Percentiles rank a stretch among this genome's conserved stretches.
These are phyloP conservation scores for Trichothecium roseum DNA, from an alignment of 2,329 filamentous ascomycete species.

Conservation along the genomic window DNA sequence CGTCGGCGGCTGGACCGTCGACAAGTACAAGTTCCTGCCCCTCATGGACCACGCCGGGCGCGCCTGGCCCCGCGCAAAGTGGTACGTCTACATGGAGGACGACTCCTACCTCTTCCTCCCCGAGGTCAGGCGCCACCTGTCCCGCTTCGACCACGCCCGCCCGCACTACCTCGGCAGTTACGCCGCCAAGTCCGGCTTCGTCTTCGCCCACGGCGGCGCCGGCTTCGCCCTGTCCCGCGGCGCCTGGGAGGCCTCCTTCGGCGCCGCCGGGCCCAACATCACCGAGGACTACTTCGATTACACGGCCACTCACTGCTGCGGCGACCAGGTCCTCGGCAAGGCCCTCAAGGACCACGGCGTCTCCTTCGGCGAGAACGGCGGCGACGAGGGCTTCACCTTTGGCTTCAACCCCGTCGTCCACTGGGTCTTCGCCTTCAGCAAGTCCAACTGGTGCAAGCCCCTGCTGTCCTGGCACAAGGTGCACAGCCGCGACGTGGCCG, in stretches of 20 bases:
- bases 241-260: slow-evolving; percentile 14
- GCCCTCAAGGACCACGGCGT: slow-evolving; percentile 11
- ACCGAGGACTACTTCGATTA: slow-evolving; percentile 12
- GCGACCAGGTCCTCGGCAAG: slow-evolving; percentile 13
- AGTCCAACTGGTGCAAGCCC: slow-evolving; percentile 13
- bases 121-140: slow-evolving; percentile 8
- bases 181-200: slow-evolving; percentile 12
- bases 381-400: slow-evolving; percentile 13
- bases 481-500: slow-evolving; percentile 12
- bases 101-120: slow-evolving; percentile 14
- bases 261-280: slow-evolving; percentile 6
- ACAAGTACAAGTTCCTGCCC: slow-evolving; percentile 16
- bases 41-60: slow-evolving; percentile 13
- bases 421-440: slow-evolving; percentile 12
- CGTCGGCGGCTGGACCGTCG: slow-evolving; percentile 13
- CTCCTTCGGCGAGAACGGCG: slow-evolving; percentile 13
- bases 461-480: slow-evolving; percentile 15
- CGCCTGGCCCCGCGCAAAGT: slow-evolving; percentile 13
- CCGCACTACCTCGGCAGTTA: slow-evolving; percentile 14
- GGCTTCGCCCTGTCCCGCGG: slow-evolving; percentile 13
- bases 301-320: slow-evolving; percentile 13
- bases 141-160: slow-evolving; percentile 10
- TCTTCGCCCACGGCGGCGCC: slow-evolving; percentile 14
- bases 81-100: slow-evolving; percentile 16
- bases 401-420: slow-evolving; percentile 14